Evolutionary conservation across 495 filamentous ascomycete genomes (phyloP), one percentile per base, ranked within the genome.

Genomic region (Neurospora sp.): DNA sequence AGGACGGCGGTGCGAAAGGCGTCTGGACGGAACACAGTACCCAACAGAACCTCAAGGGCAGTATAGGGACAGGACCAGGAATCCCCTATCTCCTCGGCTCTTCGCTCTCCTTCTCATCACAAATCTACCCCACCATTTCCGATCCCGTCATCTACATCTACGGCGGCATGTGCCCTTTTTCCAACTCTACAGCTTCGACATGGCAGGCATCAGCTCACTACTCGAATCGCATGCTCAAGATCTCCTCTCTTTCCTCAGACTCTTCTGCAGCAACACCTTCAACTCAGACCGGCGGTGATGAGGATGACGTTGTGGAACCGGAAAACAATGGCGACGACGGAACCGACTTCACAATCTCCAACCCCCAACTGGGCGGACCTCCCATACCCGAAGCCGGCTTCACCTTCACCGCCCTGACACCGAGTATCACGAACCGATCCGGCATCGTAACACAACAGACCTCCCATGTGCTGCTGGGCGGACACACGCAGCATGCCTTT

Each of bases 351-450:
- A 75, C 82, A 40, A 62, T 62, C 27, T 62, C 54, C 23, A 62
- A 62, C 12, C 54, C 54, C 75, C 8, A 81, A 70, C 54, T 78
- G 71, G 35, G 77, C 66, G 81, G 80, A 12, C 83, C 82, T 6
- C 93, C 93, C 0, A 89, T 96, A 70, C 84, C 93, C 6, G 93
- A 95, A 80, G 95, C 95, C 14, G 95, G 95, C 4, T 96, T 96
- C 82, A 91, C 89, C 1, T 88, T 96, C 37, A 96, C 94, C 5
- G 86, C 89, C 0, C 84, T 97, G 35, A 73, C 83, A 23, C 88
- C 91, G 11, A 82, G 83, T 1, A 73, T 83, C 23, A 80, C 82
- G 31, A 91, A 92, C 42, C 90, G 85, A 72, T 89, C 88, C 0
- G 88, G 86, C 38, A 81, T 83, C 4, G 79, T 88, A 40, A 89